phyloP scores from a whole-genome alignment of 2,329 filamentous ascomycete species.

The Incumbomyces lentus region DNA sequence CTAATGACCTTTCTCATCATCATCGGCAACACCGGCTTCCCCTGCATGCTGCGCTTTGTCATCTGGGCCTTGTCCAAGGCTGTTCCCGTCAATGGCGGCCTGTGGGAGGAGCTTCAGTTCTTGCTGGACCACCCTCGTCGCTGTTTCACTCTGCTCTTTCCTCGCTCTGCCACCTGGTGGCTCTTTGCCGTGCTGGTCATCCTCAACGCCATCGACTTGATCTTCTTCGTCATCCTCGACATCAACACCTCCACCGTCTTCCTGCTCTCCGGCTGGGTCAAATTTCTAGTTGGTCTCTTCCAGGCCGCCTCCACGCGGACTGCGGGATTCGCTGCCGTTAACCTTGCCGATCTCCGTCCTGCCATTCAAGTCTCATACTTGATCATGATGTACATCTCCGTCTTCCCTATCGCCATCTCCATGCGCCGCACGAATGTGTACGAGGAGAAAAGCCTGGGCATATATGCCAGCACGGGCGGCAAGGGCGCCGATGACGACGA shows the following conservation, averaged over 20 bases:
- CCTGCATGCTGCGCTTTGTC: slow-evolving; percentile 66
- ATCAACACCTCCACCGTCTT: slow-evolving; percentile 63
- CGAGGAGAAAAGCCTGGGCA: slow-evolving; percentile 51
- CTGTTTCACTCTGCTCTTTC: slow-evolving; percentile 92
- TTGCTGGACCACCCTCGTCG: slow-evolving; percentile 87
- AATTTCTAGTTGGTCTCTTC: slow-evolving; percentile 78
- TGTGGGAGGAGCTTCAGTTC: slow-evolving; percentile 87
- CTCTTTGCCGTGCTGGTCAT: slow-evolving; percentile 74
- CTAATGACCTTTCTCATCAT: slow-evolving; percentile 32
- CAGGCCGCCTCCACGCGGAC: slow-evolving; percentile 84
- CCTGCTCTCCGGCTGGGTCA: slow-evolving; percentile 57
- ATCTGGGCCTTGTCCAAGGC: slow-evolving; percentile 72
- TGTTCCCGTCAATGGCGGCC: slow-evolving; percentile 53
- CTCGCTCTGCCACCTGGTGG: slow-evolving; percentile 87
- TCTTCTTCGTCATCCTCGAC: slow-evolving; percentile 90
- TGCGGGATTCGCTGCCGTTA: slow-evolving; percentile 77
- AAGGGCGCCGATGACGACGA: slow-evolving; percentile 41
- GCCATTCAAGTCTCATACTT: slow-evolving; percentile 65
- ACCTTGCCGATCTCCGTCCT: slow-evolving; percentile 67
- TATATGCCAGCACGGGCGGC: slow-evolving; percentile 58
- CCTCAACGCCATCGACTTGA: slow-evolving; percentile 73
- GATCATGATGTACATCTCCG: slow-evolving; percentile 57
- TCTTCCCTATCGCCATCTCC: slow-evolving; percentile 51
- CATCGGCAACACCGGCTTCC: slow-evolving; percentile 39
- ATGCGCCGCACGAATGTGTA: slow-evolving; percentile 53